phyloP scores from a whole-genome alignment of 2,329 filamentous ascomycete species.

The Penicillium sp. region DNA sequence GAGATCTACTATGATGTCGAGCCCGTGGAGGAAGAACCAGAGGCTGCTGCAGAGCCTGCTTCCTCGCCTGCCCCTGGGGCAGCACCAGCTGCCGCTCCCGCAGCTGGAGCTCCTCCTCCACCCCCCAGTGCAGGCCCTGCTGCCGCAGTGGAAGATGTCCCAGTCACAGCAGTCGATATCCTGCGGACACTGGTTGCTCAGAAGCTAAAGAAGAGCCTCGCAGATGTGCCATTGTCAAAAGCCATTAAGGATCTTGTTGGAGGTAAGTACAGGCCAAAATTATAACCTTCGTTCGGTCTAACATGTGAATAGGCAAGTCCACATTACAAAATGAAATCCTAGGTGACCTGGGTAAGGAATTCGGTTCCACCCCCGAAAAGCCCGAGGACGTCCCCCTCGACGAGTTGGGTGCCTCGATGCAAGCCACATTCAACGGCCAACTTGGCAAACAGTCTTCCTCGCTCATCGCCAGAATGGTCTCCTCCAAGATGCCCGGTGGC shows the following conservation, averaged over 20 bases:
- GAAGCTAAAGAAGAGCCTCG: constrained; percentile 88
- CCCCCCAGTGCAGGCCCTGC: constrained; percentile 72
- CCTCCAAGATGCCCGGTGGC: constrained; percentile 97
- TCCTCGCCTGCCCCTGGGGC: constrained; percentile 34
- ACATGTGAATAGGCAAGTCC: constrained; percentile 66
- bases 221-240: constrained; percentile 85
- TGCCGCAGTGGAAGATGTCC: constrained; percentile 73
- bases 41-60: constrained; percentile 37
- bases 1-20: constrained; percentile 99
- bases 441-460: constrained; percentile 93
- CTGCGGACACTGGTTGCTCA: constrained; percentile 83
- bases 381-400: constrained; percentile 95
- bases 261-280: constrained; percentile 52
- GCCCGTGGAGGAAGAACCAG: constrained; percentile 81
- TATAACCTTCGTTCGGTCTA: not conserved
- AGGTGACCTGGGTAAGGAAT: constrained; percentile 94
- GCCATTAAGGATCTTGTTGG: constrained; percentile 97
- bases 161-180: constrained; percentile 81
- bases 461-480: constrained; percentile 85
- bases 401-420: constrained; percentile 89
- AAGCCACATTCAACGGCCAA: constrained; percentile 97
- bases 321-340: constrained; percentile 98
- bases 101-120: constrained; percentile 50
- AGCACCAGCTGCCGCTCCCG: constrained; percentile 39
- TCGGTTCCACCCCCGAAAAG: constrained; percentile 95